Conservation (phyloP, 1,284 basidiomycete species). For the Pisolithus thermaeus region DNA sequence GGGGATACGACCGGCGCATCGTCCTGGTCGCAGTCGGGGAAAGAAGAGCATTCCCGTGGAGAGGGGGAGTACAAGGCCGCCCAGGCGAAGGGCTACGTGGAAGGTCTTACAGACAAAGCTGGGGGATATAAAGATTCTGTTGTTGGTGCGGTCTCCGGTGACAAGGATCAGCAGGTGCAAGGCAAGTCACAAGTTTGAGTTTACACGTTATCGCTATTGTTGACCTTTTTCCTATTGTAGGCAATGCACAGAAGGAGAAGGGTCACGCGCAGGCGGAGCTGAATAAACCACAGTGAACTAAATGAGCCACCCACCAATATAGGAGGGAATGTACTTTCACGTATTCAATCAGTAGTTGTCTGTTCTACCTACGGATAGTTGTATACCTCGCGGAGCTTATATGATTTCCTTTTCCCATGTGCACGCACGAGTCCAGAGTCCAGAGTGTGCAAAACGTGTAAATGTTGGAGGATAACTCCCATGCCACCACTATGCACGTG, state of each 20-base stretch:
- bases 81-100: constrained; percentile 47
- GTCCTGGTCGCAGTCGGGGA: constrained; percentile 50
- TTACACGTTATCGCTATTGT: accelerated
- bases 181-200: constrained; percentile 34
- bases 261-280: constrained; percentile 50
- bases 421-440: too few relatives aligned
- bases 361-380: background rate
- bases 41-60: constrained; percentile 60
- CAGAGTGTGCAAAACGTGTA: too few relatives aligned
- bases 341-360: background rate
- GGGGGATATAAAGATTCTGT: constrained; percentile 65
- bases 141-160: constrained; percentile 60
- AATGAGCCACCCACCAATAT: background rate
- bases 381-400: background rate
- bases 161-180: constrained; percentile 51
- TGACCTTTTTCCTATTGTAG: constrained; percentile 21
- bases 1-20: constrained; percentile 45
- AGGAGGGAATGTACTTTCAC: background rate
- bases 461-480: too few relatives aligned
- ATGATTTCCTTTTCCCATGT: background rate
- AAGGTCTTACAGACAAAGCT: constrained; percentile 55
- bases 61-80: constrained; percentile 57
- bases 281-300: constrained; percentile 33
- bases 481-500: too few relatives aligned
- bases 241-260: constrained; percentile 54